These are phyloP conservation scores for Brassica balearica DNA, from an alignment of 441 rosid genomes.

Conservation along the genomic window DNA sequence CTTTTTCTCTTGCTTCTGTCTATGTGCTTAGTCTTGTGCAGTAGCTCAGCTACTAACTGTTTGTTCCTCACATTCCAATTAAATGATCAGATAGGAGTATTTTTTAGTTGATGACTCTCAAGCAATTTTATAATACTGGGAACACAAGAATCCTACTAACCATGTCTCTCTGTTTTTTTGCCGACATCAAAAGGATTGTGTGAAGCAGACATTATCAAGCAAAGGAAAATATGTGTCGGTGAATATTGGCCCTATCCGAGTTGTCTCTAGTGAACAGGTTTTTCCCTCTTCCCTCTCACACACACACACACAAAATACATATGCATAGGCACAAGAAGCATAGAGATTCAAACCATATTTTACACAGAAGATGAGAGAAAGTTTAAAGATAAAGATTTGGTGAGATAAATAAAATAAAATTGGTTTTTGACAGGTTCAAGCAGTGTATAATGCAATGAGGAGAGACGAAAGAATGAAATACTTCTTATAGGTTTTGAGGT, in stretches of 20 bases:
- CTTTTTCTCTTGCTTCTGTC: neutral
- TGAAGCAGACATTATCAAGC: slow-evolving; percentile 87
- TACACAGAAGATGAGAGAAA: slow-evolving; percentile 4
- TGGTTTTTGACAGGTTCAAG: slow-evolving; percentile 80
- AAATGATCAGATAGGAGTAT: neutral
- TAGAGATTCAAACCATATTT: slow-evolving; percentile 6
- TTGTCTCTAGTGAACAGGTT: slow-evolving; percentile 96
- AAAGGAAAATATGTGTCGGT: slow-evolving; percentile 96
- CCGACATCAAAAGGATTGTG: slow-evolving; percentile 66
- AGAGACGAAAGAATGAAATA: slow-evolving; percentile 98
- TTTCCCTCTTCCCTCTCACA: slow-evolving; percentile 36
- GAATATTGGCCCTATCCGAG: slow-evolving; percentile 93
- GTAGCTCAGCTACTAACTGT: slow-evolving; percentile 8
- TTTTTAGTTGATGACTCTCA: neutral
- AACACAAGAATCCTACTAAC: slow-evolving; percentile 28
- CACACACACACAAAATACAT: neutral
- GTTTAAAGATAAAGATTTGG: neutral
- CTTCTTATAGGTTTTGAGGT: slow-evolving; percentile 59
- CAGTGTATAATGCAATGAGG: slow-evolving; percentile 96
- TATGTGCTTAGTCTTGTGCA: slow-evolving; percentile 21
- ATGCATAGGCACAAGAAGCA: neutral
- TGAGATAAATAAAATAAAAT: neutral
- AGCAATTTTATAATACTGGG: neutral
- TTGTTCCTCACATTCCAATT: neutral
- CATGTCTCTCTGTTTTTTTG: neutral